Evolutionary conservation across 2,329 filamentous ascomycete species (phyloP).

Genomic region (Epichloe bromicola): DNA sequence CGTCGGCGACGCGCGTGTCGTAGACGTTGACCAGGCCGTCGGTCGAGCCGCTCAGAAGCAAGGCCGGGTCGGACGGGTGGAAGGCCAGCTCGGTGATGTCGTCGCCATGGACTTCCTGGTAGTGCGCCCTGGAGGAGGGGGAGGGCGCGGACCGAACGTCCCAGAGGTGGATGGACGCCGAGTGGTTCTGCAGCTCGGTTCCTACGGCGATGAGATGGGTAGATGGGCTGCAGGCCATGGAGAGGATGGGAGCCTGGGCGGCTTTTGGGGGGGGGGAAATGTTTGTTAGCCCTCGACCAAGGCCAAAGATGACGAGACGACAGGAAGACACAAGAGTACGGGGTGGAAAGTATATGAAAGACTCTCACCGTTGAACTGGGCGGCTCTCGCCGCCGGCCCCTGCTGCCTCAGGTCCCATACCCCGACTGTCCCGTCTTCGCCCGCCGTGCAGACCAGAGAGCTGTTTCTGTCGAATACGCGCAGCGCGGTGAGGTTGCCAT

Average conservation of each 20-base stretch:
- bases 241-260: conserved; percentile 41
- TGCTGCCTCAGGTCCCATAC: conserved; percentile 51
- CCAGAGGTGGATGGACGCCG: conserved; percentile 50
- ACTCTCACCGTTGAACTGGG: conserved; percentile 33
- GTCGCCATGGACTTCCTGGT: conserved; percentile 54
- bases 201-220: conserved; percentile 55
- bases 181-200: conserved; percentile 55
- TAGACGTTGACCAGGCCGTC: conserved; percentile 70
- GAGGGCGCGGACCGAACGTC: conserved; percentile 39
- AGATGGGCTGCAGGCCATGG: conserved; percentile 46
- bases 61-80: conserved; percentile 44
- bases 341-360: conserved; percentile 4
- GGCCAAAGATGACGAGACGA: neutral
- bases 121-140: conserved; percentile 31
- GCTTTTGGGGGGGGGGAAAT: conserved; percentile 16
- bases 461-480: conserved; percentile 38
- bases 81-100: conserved; percentile 48
- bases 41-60: conserved; percentile 64
- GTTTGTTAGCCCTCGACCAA: neutral
- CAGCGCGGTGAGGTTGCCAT: conserved; percentile 52
- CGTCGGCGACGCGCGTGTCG: conserved; percentile 55
- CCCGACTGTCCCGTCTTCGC: conserved; percentile 54
- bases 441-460: conserved; percentile 52
- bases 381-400: conserved; percentile 24
- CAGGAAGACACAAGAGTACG: neutral